These are phyloP conservation scores for Kregervanrija delftensis DNA, from an alignment of 805 yeast genomes.

Conservation along the genomic window DNA sequence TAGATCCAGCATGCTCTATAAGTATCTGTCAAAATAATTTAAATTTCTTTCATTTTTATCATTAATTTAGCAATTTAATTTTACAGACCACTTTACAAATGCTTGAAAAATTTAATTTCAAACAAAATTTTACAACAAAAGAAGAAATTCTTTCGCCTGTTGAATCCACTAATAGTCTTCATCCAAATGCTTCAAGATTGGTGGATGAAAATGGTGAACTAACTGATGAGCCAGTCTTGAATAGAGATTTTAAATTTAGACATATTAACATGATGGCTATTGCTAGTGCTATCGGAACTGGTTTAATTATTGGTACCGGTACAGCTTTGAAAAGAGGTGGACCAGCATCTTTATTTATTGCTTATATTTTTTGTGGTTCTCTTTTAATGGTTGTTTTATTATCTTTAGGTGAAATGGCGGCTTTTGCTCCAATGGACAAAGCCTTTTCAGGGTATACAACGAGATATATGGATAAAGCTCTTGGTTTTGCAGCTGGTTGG, in stretches of 20 bases:
- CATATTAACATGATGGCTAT: slow-evolving; percentile 44
- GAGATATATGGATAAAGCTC: slow-evolving; percentile 38
- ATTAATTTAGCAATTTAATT: no score
- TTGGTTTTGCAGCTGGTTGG: slow-evolving; percentile 43
- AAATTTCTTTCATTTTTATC: no score
- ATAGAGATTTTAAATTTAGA: slow-evolving; percentile 16
- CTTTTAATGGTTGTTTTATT: slow-evolving; percentile 36
- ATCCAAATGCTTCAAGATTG: slow-evolving; percentile 1
- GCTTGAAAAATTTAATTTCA: no score
- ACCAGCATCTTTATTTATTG: slow-evolving; percentile 35
- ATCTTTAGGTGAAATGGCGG: slow-evolving; percentile 40
- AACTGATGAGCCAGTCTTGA: neutral
- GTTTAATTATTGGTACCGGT: slow-evolving; percentile 37
- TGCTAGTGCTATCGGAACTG: slow-evolving; percentile 46
- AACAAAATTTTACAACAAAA: neutral
- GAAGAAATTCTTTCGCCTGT: neutral
- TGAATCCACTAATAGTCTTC: neutral
- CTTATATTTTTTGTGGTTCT: slow-evolving; percentile 34
- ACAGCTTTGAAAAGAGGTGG: slow-evolving; percentile 34
- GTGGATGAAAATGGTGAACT: slow-evolving; percentile 1
- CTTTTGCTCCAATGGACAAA: slow-evolving; percentile 40
- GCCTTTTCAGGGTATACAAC: slow-evolving; percentile 42
- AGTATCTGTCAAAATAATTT: no score
- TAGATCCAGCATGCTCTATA: no score
- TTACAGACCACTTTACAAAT: no score